Evolutionary conservation across 768 basidiomycete genomes (phyloP).

Genomic region (Lentinula detonsa): DNA sequence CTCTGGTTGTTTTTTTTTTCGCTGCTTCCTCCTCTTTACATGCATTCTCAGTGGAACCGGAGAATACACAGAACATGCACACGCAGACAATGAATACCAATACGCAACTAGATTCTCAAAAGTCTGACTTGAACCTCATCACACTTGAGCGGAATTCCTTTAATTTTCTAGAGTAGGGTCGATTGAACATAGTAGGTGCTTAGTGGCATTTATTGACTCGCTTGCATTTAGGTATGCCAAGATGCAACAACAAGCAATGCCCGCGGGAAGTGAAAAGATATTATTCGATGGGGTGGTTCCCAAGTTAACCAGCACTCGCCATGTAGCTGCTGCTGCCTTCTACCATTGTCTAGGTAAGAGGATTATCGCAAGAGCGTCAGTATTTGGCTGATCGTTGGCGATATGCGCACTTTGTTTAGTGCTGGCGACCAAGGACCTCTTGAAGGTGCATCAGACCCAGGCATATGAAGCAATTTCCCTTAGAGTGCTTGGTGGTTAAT

Average conservation of each 20-base stretch:
- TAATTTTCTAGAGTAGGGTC: conserved; percentile 72
- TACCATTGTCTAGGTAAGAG: conserved; percentile 78
- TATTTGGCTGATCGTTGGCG: neutral
- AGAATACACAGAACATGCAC: conserved; percentile 9
- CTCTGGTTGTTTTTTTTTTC: neutral
- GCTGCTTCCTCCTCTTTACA: neutral
- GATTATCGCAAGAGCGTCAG: neutral
- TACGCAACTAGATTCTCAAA: conserved; percentile 37
- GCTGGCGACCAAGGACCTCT: conserved; percentile 67
- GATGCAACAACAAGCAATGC: conserved; percentile 64
- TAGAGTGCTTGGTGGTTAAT: neutral
- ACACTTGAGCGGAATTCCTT: conserved; percentile 71
- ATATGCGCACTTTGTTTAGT: conserved; percentile 32
- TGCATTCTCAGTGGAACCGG: conserved; percentile 6
- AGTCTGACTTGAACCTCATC: conserved; percentile 47
- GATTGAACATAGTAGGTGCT: neutral
- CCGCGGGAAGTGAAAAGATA: conserved; percentile 38
- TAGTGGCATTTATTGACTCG: neutral
- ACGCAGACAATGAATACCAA: conserved; percentile 1
- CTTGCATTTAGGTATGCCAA: conserved; percentile 56
- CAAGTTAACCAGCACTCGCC: conserved; percentile 57
- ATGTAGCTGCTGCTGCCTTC: conserved; percentile 76
- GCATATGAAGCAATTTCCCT: conserved; percentile 53
- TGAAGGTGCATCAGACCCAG: conserved; percentile 53
- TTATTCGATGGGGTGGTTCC: conserved; percentile 67